phyloP scores from a whole-genome alignment of 352 stramenopile genomes.

The Chrysophaeum taylorii region DNA sequence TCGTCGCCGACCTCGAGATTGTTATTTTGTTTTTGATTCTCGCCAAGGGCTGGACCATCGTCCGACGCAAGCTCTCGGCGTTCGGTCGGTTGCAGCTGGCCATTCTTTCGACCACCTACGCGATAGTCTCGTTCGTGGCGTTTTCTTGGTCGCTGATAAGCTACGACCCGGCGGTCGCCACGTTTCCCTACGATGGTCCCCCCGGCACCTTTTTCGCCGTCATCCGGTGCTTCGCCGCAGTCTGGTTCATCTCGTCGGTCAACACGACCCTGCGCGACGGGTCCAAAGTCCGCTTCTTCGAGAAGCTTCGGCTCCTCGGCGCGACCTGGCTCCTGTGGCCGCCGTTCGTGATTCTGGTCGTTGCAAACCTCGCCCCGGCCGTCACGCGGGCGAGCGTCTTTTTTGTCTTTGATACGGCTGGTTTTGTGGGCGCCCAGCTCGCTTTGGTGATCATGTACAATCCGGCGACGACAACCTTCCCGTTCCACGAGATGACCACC shows the following conservation, averaged over 20 bases:
- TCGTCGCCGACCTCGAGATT: constrained; percentile 10
- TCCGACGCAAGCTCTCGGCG: constrained; percentile 18
- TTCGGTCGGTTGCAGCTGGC: constrained; percentile 10
- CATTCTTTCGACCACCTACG: constrained; percentile 14
- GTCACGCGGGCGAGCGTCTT: not conserved
- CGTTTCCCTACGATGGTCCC: not conserved
- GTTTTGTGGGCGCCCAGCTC: constrained; percentile 13
- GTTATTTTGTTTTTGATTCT: constrained; percentile 20
- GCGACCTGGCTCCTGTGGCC: not conserved
- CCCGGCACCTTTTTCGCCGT: constrained; percentile 2
- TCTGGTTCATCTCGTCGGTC: constrained; percentile 16
- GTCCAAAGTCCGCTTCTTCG: not conserved
- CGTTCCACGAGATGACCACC: constrained; percentile 20
- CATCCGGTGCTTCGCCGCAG: not conserved
- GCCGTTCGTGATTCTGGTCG: not conserved
- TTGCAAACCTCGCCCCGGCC: not conserved
- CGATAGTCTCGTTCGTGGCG: not conserved
- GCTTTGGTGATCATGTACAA: constrained; percentile 19
- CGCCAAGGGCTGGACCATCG: constrained; percentile 23
- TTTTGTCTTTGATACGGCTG: not conserved
- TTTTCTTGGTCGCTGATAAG: not conserved
- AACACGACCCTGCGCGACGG: not conserved
- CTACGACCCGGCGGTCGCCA: constrained; percentile 9
- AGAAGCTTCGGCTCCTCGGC: constrained; percentile 9
- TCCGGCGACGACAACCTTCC: constrained; percentile 16